These are phyloP conservation scores for Aspergillus pseudoglaucus DNA, from an alignment of 2,329 filamentous ascomycete species.

Conservation along the genomic window DNA sequence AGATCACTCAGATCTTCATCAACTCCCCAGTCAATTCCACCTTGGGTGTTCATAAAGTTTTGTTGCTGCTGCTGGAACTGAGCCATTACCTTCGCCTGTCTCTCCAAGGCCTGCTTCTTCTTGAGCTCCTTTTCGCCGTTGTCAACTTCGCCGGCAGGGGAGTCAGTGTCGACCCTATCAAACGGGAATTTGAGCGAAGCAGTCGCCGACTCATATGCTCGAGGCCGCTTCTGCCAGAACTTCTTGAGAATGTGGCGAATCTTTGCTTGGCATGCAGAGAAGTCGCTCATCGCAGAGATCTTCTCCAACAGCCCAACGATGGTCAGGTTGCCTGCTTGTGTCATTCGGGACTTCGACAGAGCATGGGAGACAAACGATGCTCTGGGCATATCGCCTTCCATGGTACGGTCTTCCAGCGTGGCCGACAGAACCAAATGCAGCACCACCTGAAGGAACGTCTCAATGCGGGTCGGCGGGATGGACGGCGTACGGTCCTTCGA, in stretches of 20 bases:
- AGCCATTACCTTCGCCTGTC: constrained; percentile 92
- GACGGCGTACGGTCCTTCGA: constrained; percentile 62
- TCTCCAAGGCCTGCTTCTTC: constrained; percentile 82
- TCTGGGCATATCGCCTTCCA: constrained; percentile 46
- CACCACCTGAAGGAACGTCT: constrained; percentile 86
- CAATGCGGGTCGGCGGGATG: constrained; percentile 74
- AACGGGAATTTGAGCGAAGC: constrained; percentile 54
- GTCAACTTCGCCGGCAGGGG: constrained; percentile 61
- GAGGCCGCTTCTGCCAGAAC: constrained; percentile 75
- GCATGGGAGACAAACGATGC: constrained; percentile 69
- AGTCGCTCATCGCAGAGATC: constrained; percentile 61
- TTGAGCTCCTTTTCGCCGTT: constrained; percentile 62
- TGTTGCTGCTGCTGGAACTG: constrained; percentile 98
- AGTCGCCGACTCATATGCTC: constrained; percentile 64
- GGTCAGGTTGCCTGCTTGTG: constrained; percentile 37
- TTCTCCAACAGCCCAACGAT: constrained; percentile 49
- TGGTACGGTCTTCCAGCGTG: constrained; percentile 69
- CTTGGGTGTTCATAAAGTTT: constrained; percentile 84
- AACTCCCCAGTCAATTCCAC: constrained; percentile 81
- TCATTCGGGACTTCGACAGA: constrained; percentile 54
- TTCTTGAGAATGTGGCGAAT: constrained; percentile 75
- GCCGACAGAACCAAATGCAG: constrained; percentile 82
- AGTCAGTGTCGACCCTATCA: constrained; percentile 74
- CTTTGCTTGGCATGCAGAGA: constrained; percentile 76
- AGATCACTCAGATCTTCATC: constrained; percentile 66